Base-by-base conservation (phyloP, 495 filamentous ascomycete species). In the Thozetella sp. region DNA sequence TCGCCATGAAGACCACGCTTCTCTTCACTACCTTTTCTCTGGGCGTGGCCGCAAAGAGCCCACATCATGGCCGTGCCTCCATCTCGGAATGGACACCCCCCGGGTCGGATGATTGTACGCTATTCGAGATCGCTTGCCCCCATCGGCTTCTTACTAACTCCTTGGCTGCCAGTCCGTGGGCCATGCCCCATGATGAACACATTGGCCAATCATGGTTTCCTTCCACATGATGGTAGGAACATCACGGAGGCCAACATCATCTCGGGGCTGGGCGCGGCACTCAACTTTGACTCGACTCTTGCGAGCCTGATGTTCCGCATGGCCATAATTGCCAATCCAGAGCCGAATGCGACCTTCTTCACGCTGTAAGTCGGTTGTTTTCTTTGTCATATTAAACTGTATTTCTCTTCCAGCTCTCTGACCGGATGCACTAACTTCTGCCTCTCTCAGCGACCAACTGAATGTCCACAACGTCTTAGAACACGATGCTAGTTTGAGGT, bases 401-500 rank as follows among this genome's bases (percentile, higher is more conserved):
- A n/a, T 37, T 17, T 37, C 30, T 37, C 30, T 37, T 37, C 17
- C 30, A 9, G 30, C 30, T 17, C 6, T 37, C 30, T 37, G 6
- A 6, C 9, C 30, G 17, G 30, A 37, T 17, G 27, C 24, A 17
- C 22, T 20, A 51, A 3, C 51, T 27, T n/a, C n/a, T 2, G 30
- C 6, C 55, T 19, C 13, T 2, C 10, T 1, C 37, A 69, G 66
- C 2, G 72, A 80, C 51, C 60, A 75, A 6, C 67, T 81, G 6
- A 66, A 78, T 56, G 54, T 62, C 4, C 79, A 80, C 56, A 74
- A 79, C 51, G 60, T 79, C 26, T 59, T 81, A 1, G 78, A 82
- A 48, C 78, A 81, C 37, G 79, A 82, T 56, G 76, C 67, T 0
- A 79, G 77, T 55, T 50, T 81, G 23, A 80, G 75, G 78, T 78